Conservation (phyloP, 768 basidiomycete genomes). For the Peribolospora baueri region DNA sequence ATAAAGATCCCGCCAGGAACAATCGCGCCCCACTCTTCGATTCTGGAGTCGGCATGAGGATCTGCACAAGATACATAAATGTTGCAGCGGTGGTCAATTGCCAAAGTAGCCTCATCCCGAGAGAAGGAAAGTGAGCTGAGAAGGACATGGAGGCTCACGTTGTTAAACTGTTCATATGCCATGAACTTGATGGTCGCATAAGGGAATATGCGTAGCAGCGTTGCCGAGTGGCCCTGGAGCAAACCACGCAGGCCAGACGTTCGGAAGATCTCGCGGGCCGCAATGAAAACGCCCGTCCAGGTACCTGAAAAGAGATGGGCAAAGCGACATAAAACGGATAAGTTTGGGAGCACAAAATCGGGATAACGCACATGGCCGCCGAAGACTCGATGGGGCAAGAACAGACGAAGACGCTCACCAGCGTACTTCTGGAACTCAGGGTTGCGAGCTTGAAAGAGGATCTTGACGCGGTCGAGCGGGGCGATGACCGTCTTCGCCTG, state of each 20-base stretch:
- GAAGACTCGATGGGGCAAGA: background rate
- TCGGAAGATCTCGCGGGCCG: constrained; percentile 36
- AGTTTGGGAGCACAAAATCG: background rate
- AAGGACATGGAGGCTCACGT: constrained; percentile 25
- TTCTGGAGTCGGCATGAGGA: constrained; percentile 60
- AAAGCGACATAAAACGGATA: background rate
- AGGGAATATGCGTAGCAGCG: constrained; percentile 77
- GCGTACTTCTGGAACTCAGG: constrained; percentile 83
- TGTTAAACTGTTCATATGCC: constrained; percentile 70
- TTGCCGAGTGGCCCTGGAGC: constrained; percentile 89
- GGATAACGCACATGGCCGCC: background rate
- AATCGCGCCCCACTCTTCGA: constrained; percentile 53
- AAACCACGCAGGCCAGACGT: constrained; percentile 45
- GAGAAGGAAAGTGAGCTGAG: background rate
- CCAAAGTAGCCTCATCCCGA: background rate
- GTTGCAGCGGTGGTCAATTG: background rate
- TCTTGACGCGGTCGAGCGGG: constrained; percentile 91
- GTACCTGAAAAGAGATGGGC: constrained; percentile 31
- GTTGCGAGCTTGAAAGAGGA: constrained; percentile 90
- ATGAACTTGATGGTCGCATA: constrained; percentile 95
- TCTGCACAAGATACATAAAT: constrained; percentile 22
- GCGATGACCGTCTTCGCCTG: constrained; percentile 29
- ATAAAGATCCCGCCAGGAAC: constrained; percentile 64
- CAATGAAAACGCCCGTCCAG: constrained; percentile 61
- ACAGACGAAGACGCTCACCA: constrained; percentile 27